A percentile compares a stretch with the other conserved stretches of the same genome.
phyloP scores from a whole-genome alignment of 2,329 filamentous ascomycete genomes.

The Diaporthe caulivora region DNA sequence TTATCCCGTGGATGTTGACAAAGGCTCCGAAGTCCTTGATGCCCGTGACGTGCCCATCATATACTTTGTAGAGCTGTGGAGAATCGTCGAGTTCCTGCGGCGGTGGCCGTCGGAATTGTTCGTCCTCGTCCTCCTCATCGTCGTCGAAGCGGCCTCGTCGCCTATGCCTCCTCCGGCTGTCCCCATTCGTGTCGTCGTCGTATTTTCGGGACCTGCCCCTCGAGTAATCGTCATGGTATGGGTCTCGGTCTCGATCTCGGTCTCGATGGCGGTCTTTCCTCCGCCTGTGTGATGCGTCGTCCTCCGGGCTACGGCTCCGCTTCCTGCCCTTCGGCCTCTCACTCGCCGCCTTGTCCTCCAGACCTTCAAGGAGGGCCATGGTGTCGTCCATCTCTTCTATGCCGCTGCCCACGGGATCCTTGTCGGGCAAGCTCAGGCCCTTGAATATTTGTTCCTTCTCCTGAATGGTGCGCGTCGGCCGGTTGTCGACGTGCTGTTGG shows the following conservation, averaged over 20 bases:
- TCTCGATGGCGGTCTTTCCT: conserved; percentile 57
- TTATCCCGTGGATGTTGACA: conserved; percentile 89
- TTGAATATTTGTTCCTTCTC: conserved; percentile 91
- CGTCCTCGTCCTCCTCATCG: conserved; percentile 62
- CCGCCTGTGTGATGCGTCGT: conserved; percentile 60
- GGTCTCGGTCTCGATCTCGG: conserved; percentile 47
- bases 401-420: conserved; percentile 58
- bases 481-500: conserved; percentile 53
- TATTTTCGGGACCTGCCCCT: conserved; percentile 62
- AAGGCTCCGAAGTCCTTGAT: conserved; percentile 97
- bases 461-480: conserved; percentile 62
- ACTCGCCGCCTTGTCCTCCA: conserved; percentile 74
- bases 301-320: conserved; percentile 55
- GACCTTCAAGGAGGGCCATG: conserved; percentile 87
- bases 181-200: conserved; percentile 69
- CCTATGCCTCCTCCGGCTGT: conserved; percentile 53
- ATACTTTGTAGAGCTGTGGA: conserved; percentile 87
- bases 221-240: conserved; percentile 56
- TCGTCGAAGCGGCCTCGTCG: conserved; percentile 56
- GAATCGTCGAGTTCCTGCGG: conserved; percentile 83
- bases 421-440: conserved; percentile 88
- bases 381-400: conserved; percentile 89
- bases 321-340: conserved; percentile 51
- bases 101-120: conserved; percentile 75
- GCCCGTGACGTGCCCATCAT: conserved; percentile 89